Percentiles rank a stretch among this genome's conserved stretches.
These are phyloP conservation scores for Neurospora sp. DNA, from an alignment of 495 filamentous ascomycete genomes.

Conservation along the genomic window DNA sequence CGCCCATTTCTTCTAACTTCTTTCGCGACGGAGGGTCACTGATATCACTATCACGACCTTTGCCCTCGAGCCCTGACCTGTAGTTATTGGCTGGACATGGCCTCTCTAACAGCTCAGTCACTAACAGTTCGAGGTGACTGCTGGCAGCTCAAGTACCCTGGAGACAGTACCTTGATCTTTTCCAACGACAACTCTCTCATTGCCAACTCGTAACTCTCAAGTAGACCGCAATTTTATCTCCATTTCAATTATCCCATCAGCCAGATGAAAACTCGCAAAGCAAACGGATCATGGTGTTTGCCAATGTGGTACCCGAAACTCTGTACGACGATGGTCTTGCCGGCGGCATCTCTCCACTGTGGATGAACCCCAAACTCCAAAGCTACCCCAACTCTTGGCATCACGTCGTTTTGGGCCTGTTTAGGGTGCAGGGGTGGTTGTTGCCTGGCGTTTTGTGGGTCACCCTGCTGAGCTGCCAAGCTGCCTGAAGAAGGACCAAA, in stretches of 20 bases:
- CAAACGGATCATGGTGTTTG: neutral
- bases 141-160: too few species aligned
- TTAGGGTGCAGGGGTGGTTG: neutral
- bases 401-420: neutral
- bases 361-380: neutral
- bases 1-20: too few species aligned
- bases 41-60: too few species aligned
- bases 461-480: slow-evolving; percentile 3
- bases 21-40: too few species aligned
- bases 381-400: neutral
- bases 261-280: too few species aligned
- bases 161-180: too few species aligned
- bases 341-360: neutral
- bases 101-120: neutral
- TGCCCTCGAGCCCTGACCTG: too few species aligned
- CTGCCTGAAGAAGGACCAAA: neutral
- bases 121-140: too few species aligned
- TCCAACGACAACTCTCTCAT: neutral
- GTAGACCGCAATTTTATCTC: neutral
- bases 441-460: slow-evolving; percentile 14
- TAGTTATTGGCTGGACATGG: too few species aligned
- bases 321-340: neutral
- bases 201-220: neutral
- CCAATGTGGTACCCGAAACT: too few species aligned
- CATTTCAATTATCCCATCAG: neutral